Evolutionary conservation across 2,329 filamentous ascomycete species (phyloP).

Genomic region (Parastagonospora avenae): DNA sequence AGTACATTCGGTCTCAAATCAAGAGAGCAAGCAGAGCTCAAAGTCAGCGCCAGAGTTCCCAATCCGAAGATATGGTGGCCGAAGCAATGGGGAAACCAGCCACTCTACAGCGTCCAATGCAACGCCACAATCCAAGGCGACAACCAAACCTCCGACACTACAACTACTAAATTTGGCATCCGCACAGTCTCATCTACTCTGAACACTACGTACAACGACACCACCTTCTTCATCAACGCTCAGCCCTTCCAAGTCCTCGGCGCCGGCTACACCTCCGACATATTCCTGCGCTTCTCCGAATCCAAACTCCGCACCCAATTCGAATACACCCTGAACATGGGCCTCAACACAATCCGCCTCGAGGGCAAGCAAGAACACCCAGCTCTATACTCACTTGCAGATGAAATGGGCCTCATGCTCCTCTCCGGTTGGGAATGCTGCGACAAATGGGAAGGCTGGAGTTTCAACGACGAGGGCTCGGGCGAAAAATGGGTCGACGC

Average conservation of each 20-base stretch:
- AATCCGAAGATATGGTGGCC: slow-evolving; percentile 67
- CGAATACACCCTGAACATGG: slow-evolving; percentile 63
- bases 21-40: neutral
- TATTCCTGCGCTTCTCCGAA: slow-evolving; percentile 64
- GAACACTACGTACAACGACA: slow-evolving; percentile 58
- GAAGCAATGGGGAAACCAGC: slow-evolving; percentile 62
- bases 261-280: slow-evolving; percentile 64
- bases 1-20: slow-evolving; percentile 4
- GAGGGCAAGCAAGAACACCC: slow-evolving; percentile 70
- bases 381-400: slow-evolving; percentile 63
- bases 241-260: slow-evolving; percentile 65
- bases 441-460: slow-evolving; percentile 71
- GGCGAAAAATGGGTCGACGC: slow-evolving; percentile 55
- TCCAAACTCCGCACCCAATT: slow-evolving; percentile 57
- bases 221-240: slow-evolving; percentile 61
- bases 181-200: slow-evolving; percentile 59
- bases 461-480: slow-evolving; percentile 61
- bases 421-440: slow-evolving; percentile 70
- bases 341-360: slow-evolving; percentile 66
- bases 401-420: slow-evolving; percentile 65
- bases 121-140: slow-evolving; percentile 24
- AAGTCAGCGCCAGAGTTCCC: slow-evolving; percentile 34
- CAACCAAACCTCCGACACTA: slow-evolving; percentile 41
- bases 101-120: slow-evolving; percentile 53
- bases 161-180: slow-evolving; percentile 56